phyloP scores from a whole-genome alignment of 2,329 filamentous ascomycete species.

The Paramyrothecium sp. region DNA sequence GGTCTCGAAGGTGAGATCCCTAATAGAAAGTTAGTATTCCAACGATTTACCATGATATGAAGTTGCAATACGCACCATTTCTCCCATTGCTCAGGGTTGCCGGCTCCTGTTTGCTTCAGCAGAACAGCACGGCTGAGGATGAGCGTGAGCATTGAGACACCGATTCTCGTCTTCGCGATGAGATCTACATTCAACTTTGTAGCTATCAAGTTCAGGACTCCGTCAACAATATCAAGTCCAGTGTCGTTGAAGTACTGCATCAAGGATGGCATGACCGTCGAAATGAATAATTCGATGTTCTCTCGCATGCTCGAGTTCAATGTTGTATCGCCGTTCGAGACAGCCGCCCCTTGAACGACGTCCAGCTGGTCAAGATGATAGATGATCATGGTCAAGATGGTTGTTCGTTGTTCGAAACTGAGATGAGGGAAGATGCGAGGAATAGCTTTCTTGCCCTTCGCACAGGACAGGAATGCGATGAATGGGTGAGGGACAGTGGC shows the following conservation, averaged over 20 bases:
- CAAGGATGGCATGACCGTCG: constrained; percentile 84
- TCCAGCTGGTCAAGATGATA: constrained; percentile 91
- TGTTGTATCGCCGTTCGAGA: constrained; percentile 67
- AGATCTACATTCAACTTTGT: constrained; percentile 79
- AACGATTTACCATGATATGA: background rate
- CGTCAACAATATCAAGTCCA: constrained; percentile 85
- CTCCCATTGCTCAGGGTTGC: constrained; percentile 71
- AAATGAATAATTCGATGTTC: constrained; percentile 87
- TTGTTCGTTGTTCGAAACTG: constrained; percentile 87
- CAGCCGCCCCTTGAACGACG: constrained; percentile 79
- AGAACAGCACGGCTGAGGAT: constrained; percentile 92
- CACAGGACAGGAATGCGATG: constrained; percentile 90
- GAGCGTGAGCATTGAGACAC: constrained; percentile 87
- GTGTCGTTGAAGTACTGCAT: constrained; percentile 91
- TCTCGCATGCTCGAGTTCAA: constrained; percentile 79
- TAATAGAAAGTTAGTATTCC: constrained; percentile 35
- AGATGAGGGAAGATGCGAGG: constrained; percentile 94
- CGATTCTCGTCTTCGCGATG: constrained; percentile 85
- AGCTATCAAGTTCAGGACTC: constrained; percentile 81
- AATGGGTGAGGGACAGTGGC: constrained; percentile 82
- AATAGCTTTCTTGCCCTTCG: constrained; percentile 95
- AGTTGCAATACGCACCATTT: constrained; percentile 63
- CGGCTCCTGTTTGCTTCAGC: constrained; percentile 75
- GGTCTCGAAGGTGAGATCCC: constrained; percentile 76
- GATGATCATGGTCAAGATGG: constrained; percentile 92